Evolutionary conservation across 1,284 basidiomycete species (phyloP).

Genomic region (Uromyces viciae-fabae): DNA sequence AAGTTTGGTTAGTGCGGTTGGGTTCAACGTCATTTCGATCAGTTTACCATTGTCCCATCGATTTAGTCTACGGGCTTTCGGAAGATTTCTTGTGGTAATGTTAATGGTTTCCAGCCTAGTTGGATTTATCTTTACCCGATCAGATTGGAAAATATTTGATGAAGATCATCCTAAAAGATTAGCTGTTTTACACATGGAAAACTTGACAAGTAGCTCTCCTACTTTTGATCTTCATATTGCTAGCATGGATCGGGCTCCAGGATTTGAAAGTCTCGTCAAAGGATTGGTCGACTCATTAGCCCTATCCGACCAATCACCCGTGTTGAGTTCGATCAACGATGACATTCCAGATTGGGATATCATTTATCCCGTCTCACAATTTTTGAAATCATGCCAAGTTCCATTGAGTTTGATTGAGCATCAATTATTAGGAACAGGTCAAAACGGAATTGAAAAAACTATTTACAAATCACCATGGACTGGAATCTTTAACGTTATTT

Average conservation of each 20-base stretch:
- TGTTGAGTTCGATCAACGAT: slow-evolving; percentile 53
- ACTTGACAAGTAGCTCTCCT: slow-evolving; percentile 64
- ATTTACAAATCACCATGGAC: slow-evolving; percentile 62
- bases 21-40: slow-evolving; percentile 63
- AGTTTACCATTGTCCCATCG: slow-evolving; percentile 67
- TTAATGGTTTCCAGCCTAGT: slow-evolving; percentile 12
- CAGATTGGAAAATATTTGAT: slow-evolving; percentile 68
- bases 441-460: slow-evolving; percentile 16
- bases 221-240: slow-evolving; percentile 78
- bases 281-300: slow-evolving; percentile 66
- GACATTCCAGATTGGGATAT: slow-evolving; percentile 70
- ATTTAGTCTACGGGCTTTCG: slow-evolving; percentile 58
- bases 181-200: slow-evolving; percentile 80
- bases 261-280: slow-evolving; percentile 64
- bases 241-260: slow-evolving; percentile 75
- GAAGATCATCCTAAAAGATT: slow-evolving; percentile 79
- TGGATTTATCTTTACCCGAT: slow-evolving; percentile 47
- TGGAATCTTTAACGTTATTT: slow-evolving; percentile 63
- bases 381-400: slow-evolving; percentile 73
- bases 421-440: slow-evolving; percentile 47
- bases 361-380: slow-evolving; percentile 65
- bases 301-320: slow-evolving; percentile 52
- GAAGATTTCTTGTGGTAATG: slow-evolving; percentile 4
- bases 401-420: slow-evolving; percentile 57
- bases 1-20: slow-evolving; percentile 55